Percentiles rank a stretch among this genome's conserved stretches.
Evolutionary conservation across 768 basidiomycete genomes (phyloP).

Genomic region (Panaeolus papilionaceus): DNA sequence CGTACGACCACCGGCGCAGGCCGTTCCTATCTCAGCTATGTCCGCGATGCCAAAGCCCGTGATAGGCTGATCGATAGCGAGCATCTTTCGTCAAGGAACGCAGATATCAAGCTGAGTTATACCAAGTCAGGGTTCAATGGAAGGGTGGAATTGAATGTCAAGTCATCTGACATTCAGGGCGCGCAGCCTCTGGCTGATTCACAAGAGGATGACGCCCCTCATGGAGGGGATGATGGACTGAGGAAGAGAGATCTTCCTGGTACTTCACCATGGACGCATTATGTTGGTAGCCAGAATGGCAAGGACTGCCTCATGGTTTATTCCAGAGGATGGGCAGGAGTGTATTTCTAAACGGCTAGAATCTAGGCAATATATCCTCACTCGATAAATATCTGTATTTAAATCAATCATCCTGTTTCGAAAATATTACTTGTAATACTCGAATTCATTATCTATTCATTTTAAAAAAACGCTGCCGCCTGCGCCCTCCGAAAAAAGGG

Average conservation of each 20-base stretch:
- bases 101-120: slow-evolving; percentile 62
- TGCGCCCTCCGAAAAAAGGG: too few species aligned
- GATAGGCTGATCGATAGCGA: slow-evolving; percentile 50
- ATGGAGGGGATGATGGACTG: slow-evolving; percentile 19
- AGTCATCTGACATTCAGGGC: slow-evolving; percentile 43
- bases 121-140: slow-evolving; percentile 57
- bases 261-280: slow-evolving; percentile 46
- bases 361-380: too few species aligned
- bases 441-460: too few species aligned
- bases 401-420: too few species aligned
- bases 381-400: too few species aligned
- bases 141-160: slow-evolving; percentile 48
- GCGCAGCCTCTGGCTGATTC: slow-evolving; percentile 24
- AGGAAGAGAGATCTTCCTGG: neutral
- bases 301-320: slow-evolving; percentile 44
- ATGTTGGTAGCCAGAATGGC: slow-evolving; percentile 45
- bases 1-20: slow-evolving; percentile 60
- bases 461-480: too few species aligned
- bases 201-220: slow-evolving; percentile 6
- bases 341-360: slow-evolving; percentile 41
- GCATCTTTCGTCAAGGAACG: slow-evolving; percentile 54
- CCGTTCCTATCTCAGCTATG: slow-evolving; percentile 55
- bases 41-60: slow-evolving; percentile 43
- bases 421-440: neutral
- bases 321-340: slow-evolving; percentile 54